Conservation (phyloP, 2,329 filamentous ascomycete species). For the Neofusicoccum cordaticola region DNA sequence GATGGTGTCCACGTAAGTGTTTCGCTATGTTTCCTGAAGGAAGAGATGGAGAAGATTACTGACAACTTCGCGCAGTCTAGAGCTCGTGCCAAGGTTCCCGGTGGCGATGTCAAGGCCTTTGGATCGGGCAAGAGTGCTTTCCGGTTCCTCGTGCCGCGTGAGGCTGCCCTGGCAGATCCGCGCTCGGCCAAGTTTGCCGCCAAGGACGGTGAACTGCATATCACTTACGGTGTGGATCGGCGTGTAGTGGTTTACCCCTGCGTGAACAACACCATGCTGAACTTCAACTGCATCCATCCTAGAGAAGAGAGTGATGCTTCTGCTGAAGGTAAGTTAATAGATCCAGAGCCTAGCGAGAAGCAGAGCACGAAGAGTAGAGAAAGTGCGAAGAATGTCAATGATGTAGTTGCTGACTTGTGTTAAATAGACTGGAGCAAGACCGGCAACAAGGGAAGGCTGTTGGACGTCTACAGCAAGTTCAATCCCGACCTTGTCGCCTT, state of each 20-base stretch:
- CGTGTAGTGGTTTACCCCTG: constrained; percentile 50
- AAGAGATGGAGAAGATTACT: neutral
- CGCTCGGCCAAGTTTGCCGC: constrained; percentile 39
- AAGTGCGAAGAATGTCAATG: no score
- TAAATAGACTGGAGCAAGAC: constrained; percentile 35
- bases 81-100: constrained; percentile 29
- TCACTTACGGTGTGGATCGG: constrained; percentile 44
- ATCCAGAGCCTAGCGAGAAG: no score
- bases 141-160: constrained; percentile 53
- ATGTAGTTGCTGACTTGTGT: neutral
- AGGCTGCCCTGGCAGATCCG: constrained; percentile 41
- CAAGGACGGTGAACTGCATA: constrained; percentile 40
- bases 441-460: constrained; percentile 37
- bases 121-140: constrained; percentile 57
- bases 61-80: constrained; percentile 28
- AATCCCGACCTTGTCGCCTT: constrained; percentile 35
- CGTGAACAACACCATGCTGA: constrained; percentile 45
- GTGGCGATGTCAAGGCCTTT: constrained; percentile 36
- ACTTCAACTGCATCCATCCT: constrained; percentile 46
- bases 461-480: constrained; percentile 41
- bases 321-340: neutral
- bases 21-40: neutral
- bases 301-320: constrained; percentile 22
- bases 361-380: neutral
- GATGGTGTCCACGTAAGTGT: constrained; percentile 51